These are phyloP conservation scores for Hysterangium stoloniferum DNA, from an alignment of 768 basidiomycete genomes.

Conservation along the genomic window DNA sequence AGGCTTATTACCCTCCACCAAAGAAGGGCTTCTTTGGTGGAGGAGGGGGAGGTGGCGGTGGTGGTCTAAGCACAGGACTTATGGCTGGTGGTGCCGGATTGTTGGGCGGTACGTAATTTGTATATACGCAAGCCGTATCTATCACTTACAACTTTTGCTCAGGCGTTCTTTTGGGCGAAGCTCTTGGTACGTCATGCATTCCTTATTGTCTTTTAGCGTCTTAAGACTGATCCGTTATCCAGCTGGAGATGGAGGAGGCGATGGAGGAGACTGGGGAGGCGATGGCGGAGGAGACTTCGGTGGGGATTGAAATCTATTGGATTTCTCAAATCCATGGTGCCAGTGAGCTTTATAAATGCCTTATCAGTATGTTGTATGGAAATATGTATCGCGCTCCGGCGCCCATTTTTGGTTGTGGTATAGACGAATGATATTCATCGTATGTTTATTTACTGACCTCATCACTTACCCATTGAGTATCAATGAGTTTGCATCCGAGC, in stretches of 20 bases:
- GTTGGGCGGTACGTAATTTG: conserved; percentile 54
- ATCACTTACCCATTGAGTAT: too few relatives aligned
- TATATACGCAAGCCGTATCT: conserved; percentile 35
- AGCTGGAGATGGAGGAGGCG: conserved; percentile 5
- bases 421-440: background rate
- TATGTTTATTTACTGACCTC: background rate
- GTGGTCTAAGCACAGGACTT: conserved; percentile 45
- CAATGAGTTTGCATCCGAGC: too few relatives aligned
- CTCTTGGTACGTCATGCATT: conserved; percentile 8
- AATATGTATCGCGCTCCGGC: background rate
- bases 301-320: background rate
- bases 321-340: background rate
- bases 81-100: conserved; percentile 52
- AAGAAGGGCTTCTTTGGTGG: conserved; percentile 18
- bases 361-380: background rate
- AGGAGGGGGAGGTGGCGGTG: conserved; percentile 18
- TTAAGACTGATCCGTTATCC: background rate
- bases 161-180: conserved; percentile 1
- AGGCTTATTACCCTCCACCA: conserved; percentile 12
- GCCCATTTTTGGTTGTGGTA: background rate
- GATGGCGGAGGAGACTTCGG: conserved; percentile 5
- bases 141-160: background rate
- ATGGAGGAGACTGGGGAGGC: conserved; percentile 11
- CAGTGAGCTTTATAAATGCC: background rate
- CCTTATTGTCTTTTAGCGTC: background rate